Evolutionary conservation across 352 stramenopile species (phyloP).

Genomic region (Pythium biforme): DNA sequence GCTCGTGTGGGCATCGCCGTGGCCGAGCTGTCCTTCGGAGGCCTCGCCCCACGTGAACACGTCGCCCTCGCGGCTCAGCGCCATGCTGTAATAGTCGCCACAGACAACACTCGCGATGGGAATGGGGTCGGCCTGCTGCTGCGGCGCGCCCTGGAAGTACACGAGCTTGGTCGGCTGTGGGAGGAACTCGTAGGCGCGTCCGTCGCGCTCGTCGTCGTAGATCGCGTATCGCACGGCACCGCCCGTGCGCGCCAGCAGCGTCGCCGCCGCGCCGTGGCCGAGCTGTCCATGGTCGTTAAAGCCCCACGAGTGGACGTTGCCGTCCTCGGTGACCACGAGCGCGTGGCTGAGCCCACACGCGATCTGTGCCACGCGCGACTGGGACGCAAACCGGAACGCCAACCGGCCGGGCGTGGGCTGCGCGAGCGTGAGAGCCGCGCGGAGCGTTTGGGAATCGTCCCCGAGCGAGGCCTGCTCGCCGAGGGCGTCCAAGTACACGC

Average conservation of each 20-base stretch:
- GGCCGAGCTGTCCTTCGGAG: conserved; percentile 67
- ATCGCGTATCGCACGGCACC: conserved; percentile 33
- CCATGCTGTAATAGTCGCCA: conserved; percentile 72
- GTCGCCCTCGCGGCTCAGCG: conserved; percentile 55
- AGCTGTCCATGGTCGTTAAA: conserved; percentile 81
- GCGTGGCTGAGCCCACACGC: conserved; percentile 60
- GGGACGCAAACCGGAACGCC: conserved; percentile 28
- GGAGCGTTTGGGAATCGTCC: conserved; percentile 10
- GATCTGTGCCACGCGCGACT: conserved; percentile 27
- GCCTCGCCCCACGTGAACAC: conserved; percentile 79
- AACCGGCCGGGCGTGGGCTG: conserved; percentile 32
- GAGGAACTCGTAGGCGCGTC: conserved; percentile 44
- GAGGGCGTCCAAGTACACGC: conserved; percentile 27
- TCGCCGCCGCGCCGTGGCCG: conserved; percentile 51
- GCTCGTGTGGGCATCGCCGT: conserved; percentile 47
- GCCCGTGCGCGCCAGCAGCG: conserved; percentile 42
- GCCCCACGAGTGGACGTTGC: conserved; percentile 71
- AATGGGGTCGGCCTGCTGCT: conserved; percentile 67
- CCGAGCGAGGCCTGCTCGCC: conserved; percentile 16
- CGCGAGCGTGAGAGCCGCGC: conserved; percentile 7
- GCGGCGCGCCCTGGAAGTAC: conserved; percentile 58
- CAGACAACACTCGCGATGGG: conserved; percentile 50
- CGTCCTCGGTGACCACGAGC: conserved; percentile 45
- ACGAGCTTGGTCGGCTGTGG: conserved; percentile 42
- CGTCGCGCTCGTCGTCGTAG: conserved; percentile 57